These are phyloP conservation scores for Seiridium cupressi DNA, from an alignment of 2,329 filamentous ascomycete species.

Conservation along the genomic window DNA sequence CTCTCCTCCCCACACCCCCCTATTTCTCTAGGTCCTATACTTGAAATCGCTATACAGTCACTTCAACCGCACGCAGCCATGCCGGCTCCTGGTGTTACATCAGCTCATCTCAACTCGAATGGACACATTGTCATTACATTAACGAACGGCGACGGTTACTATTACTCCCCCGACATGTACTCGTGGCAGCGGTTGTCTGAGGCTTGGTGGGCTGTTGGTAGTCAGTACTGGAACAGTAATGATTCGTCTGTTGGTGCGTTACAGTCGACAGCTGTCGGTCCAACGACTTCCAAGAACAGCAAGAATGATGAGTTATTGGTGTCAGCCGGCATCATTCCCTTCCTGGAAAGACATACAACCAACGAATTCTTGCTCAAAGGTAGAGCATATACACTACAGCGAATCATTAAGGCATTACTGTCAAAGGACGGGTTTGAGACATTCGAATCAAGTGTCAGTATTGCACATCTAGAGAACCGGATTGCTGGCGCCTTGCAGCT, in stretches of 20 bases:
- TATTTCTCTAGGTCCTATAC: constrained; percentile 80
- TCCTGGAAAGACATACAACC: constrained; percentile 91
- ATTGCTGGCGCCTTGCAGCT: constrained; percentile 85
- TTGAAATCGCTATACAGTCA: constrained; percentile 81
- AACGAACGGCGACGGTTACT: constrained; percentile 91
- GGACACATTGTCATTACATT: constrained; percentile 87
- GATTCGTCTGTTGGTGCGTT: constrained; percentile 84
- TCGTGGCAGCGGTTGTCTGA: constrained; percentile 96
- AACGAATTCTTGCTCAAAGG: constrained; percentile 90
- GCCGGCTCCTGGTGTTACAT: constrained; percentile 79
- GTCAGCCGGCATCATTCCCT: constrained; percentile 89
- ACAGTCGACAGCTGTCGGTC: constrained; percentile 67
- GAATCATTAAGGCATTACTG: constrained; percentile 85
- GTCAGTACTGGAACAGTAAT: constrained; percentile 98
- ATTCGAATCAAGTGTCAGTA: constrained; percentile 87
- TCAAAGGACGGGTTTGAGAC: constrained; percentile 88
- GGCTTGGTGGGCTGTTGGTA: constrained; percentile 96
- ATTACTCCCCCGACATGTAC: constrained; percentile 82
- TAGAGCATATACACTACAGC: constrained; percentile 84
- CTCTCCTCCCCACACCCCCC: constrained; percentile 86
- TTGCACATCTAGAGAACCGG: constrained; percentile 92
- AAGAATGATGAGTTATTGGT: constrained; percentile 56
- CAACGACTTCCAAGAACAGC: constrained; percentile 45
- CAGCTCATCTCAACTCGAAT: constrained; percentile 84
- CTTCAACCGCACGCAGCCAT: constrained; percentile 75